These are phyloP conservation scores for Colletotrichum zoysiae DNA, from an alignment of 2,329 filamentous ascomycete genomes.

Conservation along the genomic window DNA sequence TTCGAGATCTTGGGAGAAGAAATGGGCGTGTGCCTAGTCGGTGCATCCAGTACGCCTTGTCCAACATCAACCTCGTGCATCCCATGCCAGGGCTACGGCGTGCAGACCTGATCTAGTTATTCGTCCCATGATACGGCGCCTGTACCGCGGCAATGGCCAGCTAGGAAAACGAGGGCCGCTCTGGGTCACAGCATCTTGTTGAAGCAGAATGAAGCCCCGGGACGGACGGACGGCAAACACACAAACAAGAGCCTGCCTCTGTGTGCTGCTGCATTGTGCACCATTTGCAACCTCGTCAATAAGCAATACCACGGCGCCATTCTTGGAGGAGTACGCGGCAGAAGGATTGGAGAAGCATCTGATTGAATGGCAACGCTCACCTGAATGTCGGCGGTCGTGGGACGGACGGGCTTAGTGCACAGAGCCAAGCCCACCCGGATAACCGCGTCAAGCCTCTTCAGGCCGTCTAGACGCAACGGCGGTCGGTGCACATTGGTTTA, in stretches of 20 bases:
- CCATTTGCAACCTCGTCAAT: background rate
- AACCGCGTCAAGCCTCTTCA: slow-evolving; percentile 22
- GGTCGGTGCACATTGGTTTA: slow-evolving; percentile 12
- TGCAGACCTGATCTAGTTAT: slow-evolving; percentile 17
- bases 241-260: background rate
- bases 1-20: background rate
- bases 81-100: background rate
- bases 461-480: slow-evolving; percentile 22
- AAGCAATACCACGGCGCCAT: background rate
- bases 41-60: background rate
- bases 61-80: background rate
- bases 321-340: background rate
- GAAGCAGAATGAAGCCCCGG: background rate
- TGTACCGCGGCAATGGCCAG: slow-evolving; percentile 17
- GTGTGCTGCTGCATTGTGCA: background rate
- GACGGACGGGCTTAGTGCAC: slow-evolving; percentile 27
- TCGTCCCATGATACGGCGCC: slow-evolving; percentile 29
- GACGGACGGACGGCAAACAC: background rate
- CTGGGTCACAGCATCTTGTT: slow-evolving; percentile 1
- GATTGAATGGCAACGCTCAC: slow-evolving; percentile 15
- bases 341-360: background rate
- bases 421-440: slow-evolving; percentile 27
- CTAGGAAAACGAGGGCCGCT: background rate
- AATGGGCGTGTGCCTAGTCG: slow-evolving; percentile 27
- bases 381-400: slow-evolving; percentile 31